Base-by-base conservation (phyloP, 2,329 filamentous ascomycete species). In the Cercospora beticola region DNA sequence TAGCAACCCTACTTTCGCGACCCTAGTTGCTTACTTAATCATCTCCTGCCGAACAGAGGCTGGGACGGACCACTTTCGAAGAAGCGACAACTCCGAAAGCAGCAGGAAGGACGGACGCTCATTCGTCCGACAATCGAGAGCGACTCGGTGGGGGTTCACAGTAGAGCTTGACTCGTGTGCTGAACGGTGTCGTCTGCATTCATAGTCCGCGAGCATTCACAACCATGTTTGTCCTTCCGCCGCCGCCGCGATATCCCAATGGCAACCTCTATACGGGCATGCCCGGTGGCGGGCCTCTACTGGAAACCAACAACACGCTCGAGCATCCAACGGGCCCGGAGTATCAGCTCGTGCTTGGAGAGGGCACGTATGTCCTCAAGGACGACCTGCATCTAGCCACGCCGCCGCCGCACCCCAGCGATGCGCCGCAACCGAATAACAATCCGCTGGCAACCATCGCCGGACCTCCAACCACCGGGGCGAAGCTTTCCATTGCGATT, bases 291-390 rank as follows among this genome's bases (percentile, higher is more conserved):
- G 89, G 89, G 70, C 85, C 88, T 62, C 88, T 97, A 80, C 90
- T 97, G 77, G 95, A 99, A 85, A 97, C 94, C 64, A 97, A 95
- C 81, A 99, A 98, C 79, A 90, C 89, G 46, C 83, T 99, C 70
- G 88, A 88, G 67, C 91, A 92, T 75, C 94, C 92, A 26, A 88
- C 89, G 40, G 92, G 92, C 5, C 87, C 92, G 26, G 94, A 97
- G 75, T 92, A 93, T 81, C 92, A 96, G 78, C 90, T 99, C 74
- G 89, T 97, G 54, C 93, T 94, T 59, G 95, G 94, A 80, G 95
- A 99, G 88, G 95, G 94, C 76, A 94, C 92, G 70, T 99, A 99
- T 77, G 86, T 92, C 23, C 87, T 98, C 54, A 91, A 93, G 79
- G 94, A 99, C 81, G 92, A 97, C 79, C 84, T 99, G 30, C 91